These are phyloP conservation scores for Setaria italica DNA, from an alignment of 202 grass and related monocot genomes.

Conservation along the genomic window DNA sequence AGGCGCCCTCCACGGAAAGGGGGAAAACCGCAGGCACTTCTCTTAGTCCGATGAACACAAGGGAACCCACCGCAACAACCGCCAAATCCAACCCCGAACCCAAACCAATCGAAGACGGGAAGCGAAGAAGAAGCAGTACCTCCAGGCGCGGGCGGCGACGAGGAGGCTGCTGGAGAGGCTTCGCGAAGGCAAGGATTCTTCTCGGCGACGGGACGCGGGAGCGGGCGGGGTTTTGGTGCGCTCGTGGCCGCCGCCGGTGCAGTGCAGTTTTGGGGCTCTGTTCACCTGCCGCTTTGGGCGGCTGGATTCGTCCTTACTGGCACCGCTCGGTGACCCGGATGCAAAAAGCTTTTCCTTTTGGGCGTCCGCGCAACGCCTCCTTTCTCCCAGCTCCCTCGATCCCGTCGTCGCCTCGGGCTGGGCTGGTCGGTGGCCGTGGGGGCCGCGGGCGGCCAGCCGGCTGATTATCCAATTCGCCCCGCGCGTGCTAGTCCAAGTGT, in stretches of 20 bases:
- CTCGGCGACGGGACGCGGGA: not conserved
- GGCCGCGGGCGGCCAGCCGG: not conserved
- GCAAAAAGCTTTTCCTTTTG: not conserved
- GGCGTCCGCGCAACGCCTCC: not conserved
- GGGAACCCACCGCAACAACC: not conserved
- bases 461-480: conserved; percentile 1
- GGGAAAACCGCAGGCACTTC: no score
- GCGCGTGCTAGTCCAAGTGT: no score
- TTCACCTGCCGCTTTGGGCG: not conserved
- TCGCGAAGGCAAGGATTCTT: conserved; percentile 40
- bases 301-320: not conserved
- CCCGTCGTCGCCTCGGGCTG: not conserved
- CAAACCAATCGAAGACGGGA: no score
- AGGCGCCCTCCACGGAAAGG: no score
- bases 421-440: conserved; percentile 39
- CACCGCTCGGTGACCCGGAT: not conserved
- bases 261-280: not conserved
- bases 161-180: not conserved
- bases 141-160: not conserved
- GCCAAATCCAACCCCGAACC: not conserved
- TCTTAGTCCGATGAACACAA: no score
- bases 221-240: conserved; percentile 14
- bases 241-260: not conserved
- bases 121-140: not conserved
- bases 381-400: not conserved